Base-by-base conservation (phyloP, 1,284 basidiomycete genomes). In the Acaromyces ingoldii region DNA sequence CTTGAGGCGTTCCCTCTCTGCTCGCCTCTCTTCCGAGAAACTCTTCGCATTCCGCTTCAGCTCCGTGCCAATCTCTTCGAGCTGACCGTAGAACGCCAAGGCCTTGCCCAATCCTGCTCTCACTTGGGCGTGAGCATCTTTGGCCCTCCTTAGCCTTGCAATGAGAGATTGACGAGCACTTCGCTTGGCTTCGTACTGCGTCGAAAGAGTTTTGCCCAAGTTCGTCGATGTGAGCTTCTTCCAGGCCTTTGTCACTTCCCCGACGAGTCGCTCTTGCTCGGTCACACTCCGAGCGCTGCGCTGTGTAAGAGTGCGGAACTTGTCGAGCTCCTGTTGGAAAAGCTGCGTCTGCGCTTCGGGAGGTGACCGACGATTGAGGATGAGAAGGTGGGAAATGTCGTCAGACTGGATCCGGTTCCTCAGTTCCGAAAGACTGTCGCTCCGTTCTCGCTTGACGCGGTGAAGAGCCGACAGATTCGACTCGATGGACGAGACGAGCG, bases 351-450 rank as follows among this genome's bases (percentile, higher is more conserved):
- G 85, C 64, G 97, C 91, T 3, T 88, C 86, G 33, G 85, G 84
- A 24, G 84, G 82, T 57, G 90, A 87, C 6, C 91, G 86, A 13
- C 90, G 84, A 72, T 96, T 95, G 48, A 97, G 82, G 1, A 98
- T 83, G 0, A 98, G 82, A 0, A 96, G 80, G 72, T 95, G 91
- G 0, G 92, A 97, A 7, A 98, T 93, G 67, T 98, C 95, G 77
- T 98, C 95, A 26, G 82, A 81, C 82, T 96, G 95, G 41, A 97
- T 84, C 89, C 89, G 91, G 42, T 95, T 90, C 76, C 97, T 97
- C 43, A 98, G 80, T 73, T 97, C 91, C 72, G 88, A 89, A 42
- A 98, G 78, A 0, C 91, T 85, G 57, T 91, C 88, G 19, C 82
- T 83, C 33, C 93, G 81, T 76, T 97, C 92, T 45, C 59, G 58